Evolutionary conservation across 257 asterid genomes (phyloP), one percentile per base, ranked within the genome.

Genomic region (Solanum clarkiae): DNA sequence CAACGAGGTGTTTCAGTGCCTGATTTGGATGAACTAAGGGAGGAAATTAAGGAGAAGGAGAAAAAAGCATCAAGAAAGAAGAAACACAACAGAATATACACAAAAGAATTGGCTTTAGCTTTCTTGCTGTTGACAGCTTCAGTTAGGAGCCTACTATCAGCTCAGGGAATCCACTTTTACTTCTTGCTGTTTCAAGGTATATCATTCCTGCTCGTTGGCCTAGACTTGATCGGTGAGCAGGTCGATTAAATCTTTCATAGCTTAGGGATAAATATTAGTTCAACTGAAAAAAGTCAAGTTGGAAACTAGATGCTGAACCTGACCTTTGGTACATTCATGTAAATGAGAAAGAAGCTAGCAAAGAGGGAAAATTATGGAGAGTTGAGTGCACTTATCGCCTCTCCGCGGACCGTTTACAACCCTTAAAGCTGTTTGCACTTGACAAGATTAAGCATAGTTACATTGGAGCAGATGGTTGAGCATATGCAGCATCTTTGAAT

Each of bases 221-320:
- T 93, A 14, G 99, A 96, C 90, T 92, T 96, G 92, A 95, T 96
- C 2, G 99, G 98, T 17, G 99, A 95, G 91, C 99, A 96, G 87
- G 93, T 96, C 44, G 90, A 86, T 56, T 90, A 83, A 55, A 8
- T 49, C 10, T 14, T 57, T 24, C 60, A 10, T 82, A 63, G 75
- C 47, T 44, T 47, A 82, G 83, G 49, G 49, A 53, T 79, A 51
- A 51, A 51, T 26, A 68, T 44, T 82, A 68, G 79, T 63, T 82
- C 72, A 65, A 24, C 45, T 44, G 85, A 82, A 82, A 66, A 32
- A n/a, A 40, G 77, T 59, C 85, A 44, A 82, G 75, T 49, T 47
- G 59, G 45, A 51, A 51, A 81, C 42, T 81, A 60, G 69, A 24
- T 60, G 59, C 75, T 60, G 75, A 60, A 63, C 57, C 85, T 66